Base-by-base conservation (phyloP, 495 filamentous ascomycete genomes). In the Penicillium tannophilum region DNA sequence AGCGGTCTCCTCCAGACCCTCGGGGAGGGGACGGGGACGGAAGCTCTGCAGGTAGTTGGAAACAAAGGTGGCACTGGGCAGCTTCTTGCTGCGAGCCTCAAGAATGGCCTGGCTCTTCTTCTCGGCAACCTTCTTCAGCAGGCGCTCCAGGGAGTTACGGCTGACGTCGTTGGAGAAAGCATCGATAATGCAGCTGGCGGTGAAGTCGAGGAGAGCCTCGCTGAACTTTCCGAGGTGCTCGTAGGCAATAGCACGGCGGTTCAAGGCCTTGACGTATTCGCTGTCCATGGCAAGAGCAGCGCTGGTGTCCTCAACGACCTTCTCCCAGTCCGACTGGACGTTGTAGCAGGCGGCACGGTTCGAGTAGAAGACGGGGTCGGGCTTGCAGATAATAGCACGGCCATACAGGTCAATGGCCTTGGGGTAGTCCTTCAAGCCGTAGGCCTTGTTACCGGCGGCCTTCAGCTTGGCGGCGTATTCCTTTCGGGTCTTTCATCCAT, bases 11-110 rank as follows among this genome's bases (percentile, higher is more conserved):
- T 93, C 92, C 54, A 99, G 77, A 20, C 93, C 95, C 57, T 80
- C 82, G 11, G 94, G 94, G 11, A 90, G 85, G 35, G 86, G 77
- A 72, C 87, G 87, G 46, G 85, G 75, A 51, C 94, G 87, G 88
- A 98, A 99, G 75, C 94, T 98, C 73, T 97, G 94, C 16, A 99
- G 87, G 74, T 98, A 99, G 80, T 99, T 99, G 62, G 90, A 92
- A 48, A 98, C 93, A 60, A 98, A 98, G 4, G 92, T 97, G 3
- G 93, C 85, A 70, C 92, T 96, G 2, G 95, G 94, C 9, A 99
- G 81, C 75, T 88, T 92, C 76, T 89, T 89, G 66, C 85, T 87
- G 71, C 91, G 91, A 50, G 79, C 79, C 42, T 82, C 86, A 47
- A 99, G 75, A 58, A 99, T 96, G 31, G 82, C 84, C 74, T 92